phyloP scores from a whole-genome alignment of 2,329 filamentous ascomycete species.

The Aspergillus sp. region DNA sequence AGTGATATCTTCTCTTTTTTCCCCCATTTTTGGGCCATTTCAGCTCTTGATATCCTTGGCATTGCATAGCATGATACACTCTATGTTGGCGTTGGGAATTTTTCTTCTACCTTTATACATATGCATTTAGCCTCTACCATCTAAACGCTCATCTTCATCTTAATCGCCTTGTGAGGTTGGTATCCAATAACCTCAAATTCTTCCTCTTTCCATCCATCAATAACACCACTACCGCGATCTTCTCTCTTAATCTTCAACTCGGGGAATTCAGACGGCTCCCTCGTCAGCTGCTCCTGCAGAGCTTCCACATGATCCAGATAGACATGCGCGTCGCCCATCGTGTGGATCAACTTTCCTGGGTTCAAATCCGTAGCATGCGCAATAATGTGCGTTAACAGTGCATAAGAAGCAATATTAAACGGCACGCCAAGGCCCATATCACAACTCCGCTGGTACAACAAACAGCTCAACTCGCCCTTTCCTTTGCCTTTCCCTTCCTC shows the following conservation, averaged over 20 bases:
- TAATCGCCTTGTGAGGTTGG: slow-evolving; percentile 84
- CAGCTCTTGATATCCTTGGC: slow-evolving; percentile 1
- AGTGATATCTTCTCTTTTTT: slow-evolving; percentile 46
- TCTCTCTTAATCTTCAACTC: slow-evolving; percentile 70
- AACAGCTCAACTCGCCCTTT: slow-evolving; percentile 67
- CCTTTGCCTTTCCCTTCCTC: neutral
- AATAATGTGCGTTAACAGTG: slow-evolving; percentile 91
- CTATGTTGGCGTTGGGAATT: slow-evolving; percentile 4
- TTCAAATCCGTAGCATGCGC: slow-evolving; percentile 81
- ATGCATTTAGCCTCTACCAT: slow-evolving; percentile 3
- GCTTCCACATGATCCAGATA: slow-evolving; percentile 93
- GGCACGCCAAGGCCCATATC: slow-evolving; percentile 97
- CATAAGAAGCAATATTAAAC: slow-evolving; percentile 96
- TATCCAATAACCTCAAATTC: slow-evolving; percentile 89
- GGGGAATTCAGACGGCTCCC: slow-evolving; percentile 81
- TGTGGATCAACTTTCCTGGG: slow-evolving; percentile 85
- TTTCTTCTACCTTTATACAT: neutral
- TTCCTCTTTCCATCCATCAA: slow-evolving; percentile 87
- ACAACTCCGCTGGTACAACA: slow-evolving; percentile 90
- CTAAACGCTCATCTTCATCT: slow-evolving; percentile 98
- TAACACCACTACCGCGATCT: slow-evolving; percentile 73
- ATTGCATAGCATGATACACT: slow-evolving; percentile 6
- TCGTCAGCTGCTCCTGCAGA: slow-evolving; percentile 72
- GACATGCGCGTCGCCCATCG: slow-evolving; percentile 97
- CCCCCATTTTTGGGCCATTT: neutral